These are phyloP conservation scores for Amylocystis lapponica DNA, from an alignment of 768 basidiomycete genomes.

Conservation along the genomic window DNA sequence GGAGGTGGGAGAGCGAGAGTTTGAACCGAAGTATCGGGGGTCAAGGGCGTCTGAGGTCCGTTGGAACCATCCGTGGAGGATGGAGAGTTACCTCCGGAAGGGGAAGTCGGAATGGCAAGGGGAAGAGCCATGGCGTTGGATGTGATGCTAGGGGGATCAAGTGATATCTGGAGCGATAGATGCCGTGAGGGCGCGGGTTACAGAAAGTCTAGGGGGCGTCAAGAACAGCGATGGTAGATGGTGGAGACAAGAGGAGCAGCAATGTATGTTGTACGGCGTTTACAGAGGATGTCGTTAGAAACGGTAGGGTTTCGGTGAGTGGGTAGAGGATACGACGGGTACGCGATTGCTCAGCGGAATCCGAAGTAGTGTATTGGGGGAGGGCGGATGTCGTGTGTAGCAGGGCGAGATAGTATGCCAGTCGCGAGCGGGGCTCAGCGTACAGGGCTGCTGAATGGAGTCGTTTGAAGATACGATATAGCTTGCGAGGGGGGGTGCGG, in stretches of 20 bases:
- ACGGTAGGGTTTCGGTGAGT: conserved; percentile 4
- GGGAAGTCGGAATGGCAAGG: conserved; percentile 33
- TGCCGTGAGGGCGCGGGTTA: conserved; percentile 16
- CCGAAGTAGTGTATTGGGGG: conserved; percentile 46
- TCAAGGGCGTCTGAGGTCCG: conserved; percentile 44
- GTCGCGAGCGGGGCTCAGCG: conserved; percentile 40
- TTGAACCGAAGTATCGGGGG: conserved; percentile 31
- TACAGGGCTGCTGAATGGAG: conserved; percentile 32
- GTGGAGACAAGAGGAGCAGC: conserved; percentile 10
- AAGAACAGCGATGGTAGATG: conserved; percentile 9
- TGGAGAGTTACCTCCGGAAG: conserved; percentile 34
- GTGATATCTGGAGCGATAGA: conserved; percentile 7
- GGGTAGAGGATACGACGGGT: conserved; percentile 23
- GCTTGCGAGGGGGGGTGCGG: conserved; percentile 32
- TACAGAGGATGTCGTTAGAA: conserved; percentile 9
- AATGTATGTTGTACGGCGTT: conserved; percentile 22
- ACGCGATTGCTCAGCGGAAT: conserved; percentile 47
- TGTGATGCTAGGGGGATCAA: conserved; percentile 5
- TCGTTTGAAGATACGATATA: conserved; percentile 18
- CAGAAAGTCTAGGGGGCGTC: conserved; percentile 16
- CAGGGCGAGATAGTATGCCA: conserved; percentile 3
- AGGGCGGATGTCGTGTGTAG: conserved; percentile 17
- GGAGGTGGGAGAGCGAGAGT: conserved; percentile 31
- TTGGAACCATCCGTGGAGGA: conserved; percentile 38
- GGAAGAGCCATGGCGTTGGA: conserved; percentile 34